Percentiles rank a stretch among this genome's conserved stretches.
phyloP scores from a whole-genome alignment of 306 rosid species.

The Styphnolobium japonicum region DNA sequence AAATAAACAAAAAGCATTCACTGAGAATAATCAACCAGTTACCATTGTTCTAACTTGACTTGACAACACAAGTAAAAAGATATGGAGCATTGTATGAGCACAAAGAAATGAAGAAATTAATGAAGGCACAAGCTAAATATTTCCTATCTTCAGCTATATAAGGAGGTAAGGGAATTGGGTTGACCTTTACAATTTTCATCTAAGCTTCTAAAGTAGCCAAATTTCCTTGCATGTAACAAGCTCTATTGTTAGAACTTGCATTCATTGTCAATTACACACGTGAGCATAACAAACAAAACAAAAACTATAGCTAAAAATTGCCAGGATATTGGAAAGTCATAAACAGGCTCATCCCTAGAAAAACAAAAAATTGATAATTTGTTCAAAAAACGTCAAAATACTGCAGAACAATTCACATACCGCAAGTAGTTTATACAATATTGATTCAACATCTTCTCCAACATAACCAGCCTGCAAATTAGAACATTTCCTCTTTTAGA shows the following conservation, averaged over 20 bases:
- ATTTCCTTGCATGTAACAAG: not conserved
- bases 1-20: not conserved
- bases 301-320: not conserved
- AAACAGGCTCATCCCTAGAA: not conserved
- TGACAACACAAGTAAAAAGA: not conserved
- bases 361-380: not conserved
- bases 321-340: not conserved
- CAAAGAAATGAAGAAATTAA: not conserved
- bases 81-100: not conserved
- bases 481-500: constrained; percentile 34
- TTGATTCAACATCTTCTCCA: constrained; percentile 92
- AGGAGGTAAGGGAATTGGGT: not conserved
- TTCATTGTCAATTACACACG: not conserved
- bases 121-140: not conserved
- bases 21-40: not conserved
- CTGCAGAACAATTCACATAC: constrained; percentile 42
- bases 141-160: not conserved
- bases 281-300: not conserved
- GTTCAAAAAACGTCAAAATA: constrained; percentile 3
- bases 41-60: not conserved
- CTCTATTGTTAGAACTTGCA: not conserved
- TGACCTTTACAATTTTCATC: not conserved
- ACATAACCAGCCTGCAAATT: constrained; percentile 88
- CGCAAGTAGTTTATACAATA: constrained; percentile 75
- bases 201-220: not conserved